These are phyloP conservation scores for Garcia nutans DNA, from an alignment of 345 rosid genomes.

Conservation along the genomic window DNA sequence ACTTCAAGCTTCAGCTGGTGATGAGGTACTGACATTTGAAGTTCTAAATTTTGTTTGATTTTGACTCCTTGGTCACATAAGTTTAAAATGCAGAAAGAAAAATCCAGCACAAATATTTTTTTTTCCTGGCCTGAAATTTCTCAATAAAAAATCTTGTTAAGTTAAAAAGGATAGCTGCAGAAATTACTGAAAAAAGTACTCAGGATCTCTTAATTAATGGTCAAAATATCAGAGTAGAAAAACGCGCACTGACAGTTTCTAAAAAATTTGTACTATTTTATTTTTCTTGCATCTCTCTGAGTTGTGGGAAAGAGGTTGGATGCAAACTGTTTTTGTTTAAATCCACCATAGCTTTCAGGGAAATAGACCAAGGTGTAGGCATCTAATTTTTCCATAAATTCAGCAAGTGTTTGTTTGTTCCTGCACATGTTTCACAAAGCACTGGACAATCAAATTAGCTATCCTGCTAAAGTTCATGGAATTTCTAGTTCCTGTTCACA, in stretches of 20 bases:
- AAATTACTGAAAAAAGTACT: neutral
- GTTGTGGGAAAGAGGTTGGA: neutral
- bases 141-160: neutral
- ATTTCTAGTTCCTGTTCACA: too few species aligned
- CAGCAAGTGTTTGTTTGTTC: too few species aligned
- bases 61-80: neutral
- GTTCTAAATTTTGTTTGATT: conserved; percentile 5
- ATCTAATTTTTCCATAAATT: too few species aligned
- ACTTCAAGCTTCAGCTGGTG: conserved; percentile 93
- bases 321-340: neutral
- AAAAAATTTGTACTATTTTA: neutral
- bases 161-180: neutral
- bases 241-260: too few species aligned
- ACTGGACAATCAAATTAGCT: too few species aligned
- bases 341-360: neutral
- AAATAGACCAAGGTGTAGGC: neutral
- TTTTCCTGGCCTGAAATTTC: neutral
- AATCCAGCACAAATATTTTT: neutral
- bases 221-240: neutral
- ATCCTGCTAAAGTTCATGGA: too few species aligned
- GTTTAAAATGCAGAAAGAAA: too few species aligned
- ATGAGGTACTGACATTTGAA: conserved; percentile 51
- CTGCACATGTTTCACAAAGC: too few species aligned
- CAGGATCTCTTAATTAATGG: neutral
- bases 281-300: too few species aligned